These are phyloP conservation scores for Cylindrodendrum hubeiense DNA, from an alignment of 2,329 filamentous ascomycete genomes.

Conservation along the genomic window DNA sequence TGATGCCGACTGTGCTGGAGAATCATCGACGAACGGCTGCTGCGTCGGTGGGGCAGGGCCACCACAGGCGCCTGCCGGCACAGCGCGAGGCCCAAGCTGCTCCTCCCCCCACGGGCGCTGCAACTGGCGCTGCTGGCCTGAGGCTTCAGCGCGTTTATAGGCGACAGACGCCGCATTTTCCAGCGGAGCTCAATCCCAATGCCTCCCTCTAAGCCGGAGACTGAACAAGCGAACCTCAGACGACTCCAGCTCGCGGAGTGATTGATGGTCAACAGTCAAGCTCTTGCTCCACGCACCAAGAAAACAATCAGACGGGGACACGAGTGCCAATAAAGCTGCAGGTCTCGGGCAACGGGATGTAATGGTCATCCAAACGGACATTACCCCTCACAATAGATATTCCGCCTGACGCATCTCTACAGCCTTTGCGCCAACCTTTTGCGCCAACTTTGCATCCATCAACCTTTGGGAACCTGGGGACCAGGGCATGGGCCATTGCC, in stretches of 20 bases:
- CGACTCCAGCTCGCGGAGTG: neutral
- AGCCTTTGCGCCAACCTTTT: constrained; percentile 19
- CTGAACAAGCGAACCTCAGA: neutral
- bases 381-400: constrained; percentile 38
- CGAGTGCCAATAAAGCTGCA: constrained; percentile 17
- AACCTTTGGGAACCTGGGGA: neutral
- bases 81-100: neutral
- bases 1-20: constrained; percentile 8
- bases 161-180: constrained; percentile 40
- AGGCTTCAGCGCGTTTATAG: constrained; percentile 42
- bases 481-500: neutral
- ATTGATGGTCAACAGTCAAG: neutral
- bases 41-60: constrained; percentile 18
- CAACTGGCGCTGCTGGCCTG: constrained; percentile 29
- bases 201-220: neutral
- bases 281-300: constrained; percentile 1
- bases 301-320: neutral
- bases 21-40: constrained; percentile 13
- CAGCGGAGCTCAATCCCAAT: neutral
- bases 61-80: neutral
- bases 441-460: constrained; percentile 6
- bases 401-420: constrained; percentile 20
- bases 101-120: constrained; percentile 8
- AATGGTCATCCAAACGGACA: constrained; percentile 21
- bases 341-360: constrained; percentile 25